Base-by-base conservation (phyloP, 2,329 filamentous ascomycete genomes). In the Aspergillus sp. region DNA sequence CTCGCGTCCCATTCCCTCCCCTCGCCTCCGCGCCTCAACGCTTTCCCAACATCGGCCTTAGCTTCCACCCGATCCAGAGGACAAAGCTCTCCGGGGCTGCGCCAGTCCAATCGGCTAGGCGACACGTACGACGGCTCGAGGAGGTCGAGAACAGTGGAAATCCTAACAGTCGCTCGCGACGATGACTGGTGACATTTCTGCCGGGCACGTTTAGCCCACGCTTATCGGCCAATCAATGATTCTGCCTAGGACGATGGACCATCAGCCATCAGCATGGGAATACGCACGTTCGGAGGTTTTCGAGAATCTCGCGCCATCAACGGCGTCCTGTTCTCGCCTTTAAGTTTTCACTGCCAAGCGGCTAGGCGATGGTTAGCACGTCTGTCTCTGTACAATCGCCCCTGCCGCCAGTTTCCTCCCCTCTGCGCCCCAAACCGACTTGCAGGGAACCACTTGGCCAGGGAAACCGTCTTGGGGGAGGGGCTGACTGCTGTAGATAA, bases 371-470 rank as follows among this genome's bases (percentile, higher is more conserved):
- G 52, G 22, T 28, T 23, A 53, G 50, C 38, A 57, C 22, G 41
- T 43, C 38, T 62, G 60, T 43, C 63, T 65, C 57, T 77, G 74
- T 48, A 80, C 46, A 54, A 78, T 68, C 41, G 79, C 63, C 13
- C 70, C 79, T 15, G 76, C 79, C 45, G 68, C 68, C 57, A 81
- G 64, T 58, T 63, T 64, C 51, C 64, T 66, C 23, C 76, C 79
- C 49, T 71, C 61, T 19, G 63, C 57, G 4, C 77, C 78, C 76
- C 78, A 81, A 41, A 81, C 70, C 45, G 73, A 73, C 61, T 69
- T 72, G 66, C 78, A 81, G 9, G 80, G 80, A 25, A 82, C 65
- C 45, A 80, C 65, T 60, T 80, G 79, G 8, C 73, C 74, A 13
- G 65, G 60, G 68, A 71, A 74, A 22, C 57, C 52, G 5, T 62